These are phyloP conservation scores for Stemphylium vesicarium DNA, from an alignment of 2,329 filamentous ascomycete genomes.

Conservation along the genomic window DNA sequence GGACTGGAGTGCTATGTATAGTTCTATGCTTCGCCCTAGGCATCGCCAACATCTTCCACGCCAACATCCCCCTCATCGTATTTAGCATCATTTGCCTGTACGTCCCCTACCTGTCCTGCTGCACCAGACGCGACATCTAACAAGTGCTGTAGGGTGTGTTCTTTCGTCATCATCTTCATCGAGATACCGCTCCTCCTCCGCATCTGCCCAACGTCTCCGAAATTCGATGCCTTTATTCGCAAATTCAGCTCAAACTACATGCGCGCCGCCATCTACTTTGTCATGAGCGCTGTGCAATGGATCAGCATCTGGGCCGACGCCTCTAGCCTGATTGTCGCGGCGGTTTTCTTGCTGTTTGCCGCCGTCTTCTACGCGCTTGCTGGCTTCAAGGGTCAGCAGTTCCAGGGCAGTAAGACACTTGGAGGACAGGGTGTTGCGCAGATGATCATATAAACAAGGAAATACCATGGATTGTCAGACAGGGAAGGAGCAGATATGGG, in stretches of 20 bases:
- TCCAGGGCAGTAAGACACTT: conserved; percentile 93
- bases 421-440: conserved; percentile 93
- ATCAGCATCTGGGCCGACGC: conserved; percentile 70
- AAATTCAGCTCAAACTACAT: conserved; percentile 96
- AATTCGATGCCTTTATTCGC: conserved; percentile 89
- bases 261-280: conserved; percentile 83
- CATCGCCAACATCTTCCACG: conserved; percentile 71
- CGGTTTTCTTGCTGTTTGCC: conserved; percentile 78
- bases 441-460: conserved; percentile 76
- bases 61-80: conserved; percentile 61
- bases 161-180: conserved; percentile 60
- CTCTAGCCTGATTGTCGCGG: conserved; percentile 84
- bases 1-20: conserved; percentile 66
- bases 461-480: not conserved
- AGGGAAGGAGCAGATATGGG: not conserved
- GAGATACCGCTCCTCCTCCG: conserved; percentile 92
- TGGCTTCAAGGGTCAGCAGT: conserved; percentile 81
- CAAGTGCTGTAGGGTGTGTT: conserved; percentile 47
- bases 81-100: conserved; percentile 63
- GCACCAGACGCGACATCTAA: conserved; percentile 9
- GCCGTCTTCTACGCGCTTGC: conserved; percentile 81
- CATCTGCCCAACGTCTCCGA: conserved; percentile 92
- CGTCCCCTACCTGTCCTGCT: conserved; percentile 18
- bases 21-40: conserved; percentile 71
- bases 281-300: conserved; percentile 85